Evolutionary conservation across 306 rosid genomes (phyloP), one percentile per base, ranked within the genome.

Genomic region (Urtica urens): DNA sequence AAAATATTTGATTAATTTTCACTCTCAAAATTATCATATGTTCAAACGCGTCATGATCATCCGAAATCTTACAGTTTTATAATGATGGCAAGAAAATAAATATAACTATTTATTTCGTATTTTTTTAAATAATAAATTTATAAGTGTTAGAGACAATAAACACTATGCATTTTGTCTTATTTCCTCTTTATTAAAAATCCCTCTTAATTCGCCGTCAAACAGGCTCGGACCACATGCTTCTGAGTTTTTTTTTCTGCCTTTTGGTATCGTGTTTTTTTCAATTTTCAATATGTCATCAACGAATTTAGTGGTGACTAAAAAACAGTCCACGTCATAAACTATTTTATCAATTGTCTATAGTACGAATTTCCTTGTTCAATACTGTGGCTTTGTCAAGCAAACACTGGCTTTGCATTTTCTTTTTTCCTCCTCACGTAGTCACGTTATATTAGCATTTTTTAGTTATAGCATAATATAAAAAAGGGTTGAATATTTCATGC

Each of bases 401-500:
- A n/a, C 4, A 31, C 33, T 30, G 0, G 30, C 20, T 2, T 3
- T 33, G 19, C 24, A 5, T 13, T n/a, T 34, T 37, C 4, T n/a
- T 23, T 52, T 37, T 13, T 14, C 18, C 21, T 28, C 34, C 16
- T n/a, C 51, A 23, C 21, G 15, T n/a, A 46, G 15, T 46, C 15
- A 46, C 40, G 24, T 31, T 35, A 4, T 28, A 19, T 4, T 1
- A 23, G 31, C 1, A 5, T 31, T n/a, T 20, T 33, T 18, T 20
- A 34, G 35, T 26, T 14, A 49, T 17, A 5, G 34, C 13, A 45
- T 15, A 39, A 38, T 55, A 57, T 30, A 23, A 38, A n/a, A n/a
- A n/a, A 24, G 45, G 63, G 54, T 24, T 33, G 8, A n/a, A n/a
- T 34, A 46, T 58, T 31, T 23, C 46, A 34, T 34, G 54, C 31